Evolutionary conservation across 768 basidiomycete species (phyloP).

Genomic region (Phylloporus rhodoxanthus): DNA sequence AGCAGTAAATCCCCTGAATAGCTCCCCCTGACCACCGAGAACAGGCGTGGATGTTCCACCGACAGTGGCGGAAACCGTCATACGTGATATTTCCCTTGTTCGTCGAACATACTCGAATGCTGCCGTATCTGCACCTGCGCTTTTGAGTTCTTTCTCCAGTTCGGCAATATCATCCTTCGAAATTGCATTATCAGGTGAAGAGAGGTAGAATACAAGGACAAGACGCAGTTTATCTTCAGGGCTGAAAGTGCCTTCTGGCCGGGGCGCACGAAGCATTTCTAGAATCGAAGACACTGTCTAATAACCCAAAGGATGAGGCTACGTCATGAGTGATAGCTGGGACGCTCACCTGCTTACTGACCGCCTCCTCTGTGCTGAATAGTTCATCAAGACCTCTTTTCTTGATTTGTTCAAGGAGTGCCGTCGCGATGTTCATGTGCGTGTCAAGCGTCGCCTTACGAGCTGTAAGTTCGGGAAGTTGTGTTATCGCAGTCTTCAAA

Average conservation of each 20-base stretch:
- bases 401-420: slow-evolving; percentile 92
- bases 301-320: slow-evolving; percentile 1
- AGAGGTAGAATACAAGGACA: slow-evolving; percentile 92
- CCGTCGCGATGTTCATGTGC: slow-evolving; percentile 99
- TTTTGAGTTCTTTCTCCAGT: slow-evolving; percentile 80
- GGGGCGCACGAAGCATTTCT: slow-evolving; percentile 74
- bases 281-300: slow-evolving; percentile 77
- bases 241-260: slow-evolving; percentile 60
- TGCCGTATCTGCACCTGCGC: slow-evolving; percentile 69
- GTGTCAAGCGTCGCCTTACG: slow-evolving; percentile 95
- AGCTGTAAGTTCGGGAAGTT: slow-evolving; percentile 92
- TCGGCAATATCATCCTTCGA: slow-evolving; percentile 86
- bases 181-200: slow-evolving; percentile 71
- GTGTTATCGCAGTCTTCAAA: slow-evolving; percentile 94
- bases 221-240: slow-evolving; percentile 87
- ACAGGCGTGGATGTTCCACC: slow-evolving; percentile 63
- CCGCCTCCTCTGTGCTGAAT: slow-evolving; percentile 94
- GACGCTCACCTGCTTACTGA: slow-evolving; percentile 66
- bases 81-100: slow-evolving; percentile 85
- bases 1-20: slow-evolving; percentile 91
- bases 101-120: slow-evolving; percentile 92
- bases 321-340: not conserved
- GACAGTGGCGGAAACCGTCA: slow-evolving; percentile 69
- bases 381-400: slow-evolving; percentile 90
- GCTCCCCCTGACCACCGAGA: slow-evolving; percentile 70